phyloP scores from a whole-genome alignment of 2,329 filamentous ascomycete species.

The Fusarium chaquense region DNA sequence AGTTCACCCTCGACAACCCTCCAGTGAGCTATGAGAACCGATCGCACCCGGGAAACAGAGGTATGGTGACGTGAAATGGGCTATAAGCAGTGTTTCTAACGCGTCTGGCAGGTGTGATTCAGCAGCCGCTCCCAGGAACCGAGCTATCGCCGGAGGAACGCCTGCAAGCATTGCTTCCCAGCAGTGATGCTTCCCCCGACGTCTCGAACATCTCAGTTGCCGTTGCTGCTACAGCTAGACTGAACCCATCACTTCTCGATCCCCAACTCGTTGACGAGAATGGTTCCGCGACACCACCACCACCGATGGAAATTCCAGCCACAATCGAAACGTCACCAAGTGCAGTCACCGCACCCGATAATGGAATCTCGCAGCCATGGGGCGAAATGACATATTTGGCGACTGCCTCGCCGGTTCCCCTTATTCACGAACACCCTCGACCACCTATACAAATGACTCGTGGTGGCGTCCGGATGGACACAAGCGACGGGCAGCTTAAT shows the following conservation, averaged over 20 bases:
- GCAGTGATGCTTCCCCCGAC: slow-evolving; percentile 55
- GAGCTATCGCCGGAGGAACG: slow-evolving; percentile 63
- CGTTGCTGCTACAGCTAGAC: slow-evolving; percentile 66
- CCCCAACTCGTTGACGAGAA: slow-evolving; percentile 58
- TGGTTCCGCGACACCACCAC: slow-evolving; percentile 48
- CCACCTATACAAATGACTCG: slow-evolving; percentile 52
- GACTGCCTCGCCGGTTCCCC: slow-evolving; percentile 50
- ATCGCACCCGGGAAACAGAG: slow-evolving; percentile 43
- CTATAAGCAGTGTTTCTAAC: slow-evolving; percentile 20
- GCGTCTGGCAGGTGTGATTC: slow-evolving; percentile 31
- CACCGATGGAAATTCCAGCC: slow-evolving; percentile 42
- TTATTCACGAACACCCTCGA: slow-evolving; percentile 49
- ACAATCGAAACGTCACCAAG: slow-evolving; percentile 42
- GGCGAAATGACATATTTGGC: slow-evolving; percentile 65
- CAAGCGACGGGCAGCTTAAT: slow-evolving; percentile 57
- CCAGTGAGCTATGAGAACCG: slow-evolving; percentile 61
- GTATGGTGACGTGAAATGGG: slow-evolving; percentile 33
- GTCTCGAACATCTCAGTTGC: slow-evolving; percentile 67
- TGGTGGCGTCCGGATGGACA: slow-evolving; percentile 68
- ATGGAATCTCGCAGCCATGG: slow-evolving; percentile 59
- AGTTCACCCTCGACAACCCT: slow-evolving; percentile 69
- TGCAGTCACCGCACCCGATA: slow-evolving; percentile 42
- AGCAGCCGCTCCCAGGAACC: slow-evolving; percentile 45
- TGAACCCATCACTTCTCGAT: slow-evolving; percentile 67
- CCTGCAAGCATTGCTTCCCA: slow-evolving; percentile 60